Conservation (phyloP, 331 rosid species). For the Arachis monticola region DNA sequence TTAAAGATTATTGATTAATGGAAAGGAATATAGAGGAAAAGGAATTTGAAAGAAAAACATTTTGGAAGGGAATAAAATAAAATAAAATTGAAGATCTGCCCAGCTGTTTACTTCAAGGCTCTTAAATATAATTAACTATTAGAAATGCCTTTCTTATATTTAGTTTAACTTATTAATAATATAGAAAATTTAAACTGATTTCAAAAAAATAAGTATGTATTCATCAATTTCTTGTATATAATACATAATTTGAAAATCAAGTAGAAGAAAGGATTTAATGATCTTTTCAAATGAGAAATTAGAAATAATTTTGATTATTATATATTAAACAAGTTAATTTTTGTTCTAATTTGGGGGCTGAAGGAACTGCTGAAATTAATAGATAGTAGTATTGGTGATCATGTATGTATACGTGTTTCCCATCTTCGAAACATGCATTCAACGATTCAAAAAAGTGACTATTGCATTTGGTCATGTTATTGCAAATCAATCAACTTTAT, state of each 20-base stretch:
- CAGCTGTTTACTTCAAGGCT: too few species aligned
- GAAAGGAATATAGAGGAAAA: too few species aligned
- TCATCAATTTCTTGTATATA: too few species aligned
- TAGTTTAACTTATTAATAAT: too few species aligned
- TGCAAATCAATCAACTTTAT: constrained; percentile 23
- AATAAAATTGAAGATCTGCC: too few species aligned
- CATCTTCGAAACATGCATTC: constrained; percentile 23
- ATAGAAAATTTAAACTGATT: too few species aligned
- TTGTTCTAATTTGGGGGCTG: not conserved
- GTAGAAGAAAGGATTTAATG: not conserved
- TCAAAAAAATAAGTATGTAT: too few species aligned
- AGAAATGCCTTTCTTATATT: too few species aligned
- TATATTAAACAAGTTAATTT: not conserved
- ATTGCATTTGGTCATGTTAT: not conserved
- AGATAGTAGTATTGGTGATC: not conserved
- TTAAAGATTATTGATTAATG: too few species aligned
- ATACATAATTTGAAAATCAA: not conserved
- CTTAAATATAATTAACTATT: too few species aligned
- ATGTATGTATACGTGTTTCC: constrained; percentile 5
- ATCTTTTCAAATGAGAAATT: not conserved
- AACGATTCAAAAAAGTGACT: constrained; percentile 24
- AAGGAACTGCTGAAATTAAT: not conserved
- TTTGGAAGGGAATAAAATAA: too few species aligned
- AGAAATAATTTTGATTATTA: not conserved
- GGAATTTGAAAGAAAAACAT: too few species aligned